Evolutionary conservation across 1,284 basidiomycete genomes (phyloP).

Genomic region (Leccinum pachyderme): DNA sequence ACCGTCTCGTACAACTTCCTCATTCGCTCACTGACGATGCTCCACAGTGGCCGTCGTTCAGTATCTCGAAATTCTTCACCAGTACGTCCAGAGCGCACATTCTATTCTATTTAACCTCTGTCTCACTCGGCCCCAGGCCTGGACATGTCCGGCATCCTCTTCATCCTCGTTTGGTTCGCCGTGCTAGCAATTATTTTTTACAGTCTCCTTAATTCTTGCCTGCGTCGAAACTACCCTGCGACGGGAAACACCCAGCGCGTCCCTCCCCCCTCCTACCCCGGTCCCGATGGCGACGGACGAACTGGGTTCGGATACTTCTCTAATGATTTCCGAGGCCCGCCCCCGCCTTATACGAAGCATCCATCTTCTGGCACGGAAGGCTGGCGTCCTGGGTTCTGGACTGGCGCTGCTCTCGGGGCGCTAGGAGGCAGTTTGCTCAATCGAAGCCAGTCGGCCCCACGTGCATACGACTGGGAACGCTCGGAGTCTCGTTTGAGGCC

Average conservation of each 20-base stretch:
- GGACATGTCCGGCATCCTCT: conserved; percentile 44
- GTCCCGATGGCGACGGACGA: conserved; percentile 25
- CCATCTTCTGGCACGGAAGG: conserved; percentile 24
- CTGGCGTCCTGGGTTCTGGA: conserved; percentile 78
- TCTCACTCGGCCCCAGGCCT: conserved; percentile 33
- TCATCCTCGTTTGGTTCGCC: conserved; percentile 55
- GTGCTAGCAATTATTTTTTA: conserved; percentile 57
- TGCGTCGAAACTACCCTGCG: conserved; percentile 31
- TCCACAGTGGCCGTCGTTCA: conserved; percentile 13
- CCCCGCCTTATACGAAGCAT: conserved; percentile 54
- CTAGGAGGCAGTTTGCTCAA: conserved; percentile 59
- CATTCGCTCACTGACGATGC: conserved; percentile 40
- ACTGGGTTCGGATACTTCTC: conserved; percentile 48
- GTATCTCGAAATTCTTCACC: conserved; percentile 18
- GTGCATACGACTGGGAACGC: conserved; percentile 55
- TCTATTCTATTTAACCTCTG: not conserved
- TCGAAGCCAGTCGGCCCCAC: conserved; percentile 30
- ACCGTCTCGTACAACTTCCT: conserved; percentile 69
- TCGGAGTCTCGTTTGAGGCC: conserved; percentile 28
- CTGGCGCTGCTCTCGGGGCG: conserved; percentile 69
- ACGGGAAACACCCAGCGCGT: conserved; percentile 25
- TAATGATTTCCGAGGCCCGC: conserved; percentile 51
- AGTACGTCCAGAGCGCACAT: conserved; percentile 15
- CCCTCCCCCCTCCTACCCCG: conserved; percentile 33
- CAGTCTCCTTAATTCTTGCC: conserved; percentile 53